Percentiles rank a stretch among this genome's conserved stretches.
These are phyloP conservation scores for Leccinum imitatum DNA, from an alignment of 768 basidiomycete genomes.

Conservation along the genomic window DNA sequence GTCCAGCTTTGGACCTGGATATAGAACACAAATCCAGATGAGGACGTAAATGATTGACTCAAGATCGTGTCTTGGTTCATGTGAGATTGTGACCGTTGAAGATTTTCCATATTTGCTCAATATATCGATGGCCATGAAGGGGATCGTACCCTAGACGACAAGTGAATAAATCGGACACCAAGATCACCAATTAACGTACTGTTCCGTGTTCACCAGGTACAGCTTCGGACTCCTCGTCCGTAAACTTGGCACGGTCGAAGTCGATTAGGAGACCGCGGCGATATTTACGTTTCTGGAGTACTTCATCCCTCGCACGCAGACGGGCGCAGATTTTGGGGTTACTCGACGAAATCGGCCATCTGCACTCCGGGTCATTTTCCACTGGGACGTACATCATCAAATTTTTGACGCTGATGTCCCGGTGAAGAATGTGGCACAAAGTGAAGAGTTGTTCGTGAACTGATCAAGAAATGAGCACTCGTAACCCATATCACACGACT, in stretches of 20 bases:
- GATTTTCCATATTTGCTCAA: background rate
- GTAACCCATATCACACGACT: background rate
- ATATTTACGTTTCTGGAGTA: background rate
- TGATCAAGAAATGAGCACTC: background rate
- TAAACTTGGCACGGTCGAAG: constrained; percentile 1
- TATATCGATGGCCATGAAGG: constrained; percentile 8
- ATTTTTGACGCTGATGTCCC: background rate
- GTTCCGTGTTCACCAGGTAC: background rate
- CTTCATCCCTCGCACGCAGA: background rate
- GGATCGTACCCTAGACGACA: constrained; percentile 1
- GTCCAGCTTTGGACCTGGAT: background rate
- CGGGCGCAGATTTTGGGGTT: background rate
- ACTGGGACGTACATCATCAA: background rate
- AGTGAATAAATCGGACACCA: background rate
- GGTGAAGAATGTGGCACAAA: background rate
- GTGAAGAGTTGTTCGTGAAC: background rate
- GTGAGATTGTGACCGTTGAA: background rate
- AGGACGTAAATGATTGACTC: background rate
- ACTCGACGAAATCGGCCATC: background rate
- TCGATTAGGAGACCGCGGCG: constrained; percentile 3
- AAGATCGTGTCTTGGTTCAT: background rate
- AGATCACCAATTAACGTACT: background rate
- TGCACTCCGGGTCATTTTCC: background rate
- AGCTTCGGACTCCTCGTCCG: background rate
- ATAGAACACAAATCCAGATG: background rate